Percentiles rank a stretch among this genome's conserved stretches.
Evolutionary conservation across 495 filamentous ascomycete genomes (phyloP).

Genomic region (Aspergillus nidulans): DNA sequence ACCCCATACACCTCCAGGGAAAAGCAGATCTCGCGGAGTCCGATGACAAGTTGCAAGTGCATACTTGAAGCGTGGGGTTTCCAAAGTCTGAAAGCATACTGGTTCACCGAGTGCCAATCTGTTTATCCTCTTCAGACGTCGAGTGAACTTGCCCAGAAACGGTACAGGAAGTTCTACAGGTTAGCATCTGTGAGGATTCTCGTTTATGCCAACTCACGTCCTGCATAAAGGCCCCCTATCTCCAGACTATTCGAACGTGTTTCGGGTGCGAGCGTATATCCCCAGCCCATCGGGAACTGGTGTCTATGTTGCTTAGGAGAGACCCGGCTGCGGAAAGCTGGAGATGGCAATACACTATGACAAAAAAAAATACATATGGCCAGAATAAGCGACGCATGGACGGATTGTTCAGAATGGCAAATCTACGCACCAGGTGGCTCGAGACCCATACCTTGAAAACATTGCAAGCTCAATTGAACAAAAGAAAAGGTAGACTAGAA

Average conservation of each 20-base stretch:
- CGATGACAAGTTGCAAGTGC: neutral
- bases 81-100: neutral
- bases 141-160: neutral
- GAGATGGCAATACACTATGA: no score
- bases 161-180: neutral
- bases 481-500: conserved; percentile 12
- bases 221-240: neutral
- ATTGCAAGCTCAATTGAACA: conserved; percentile 8
- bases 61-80: neutral
- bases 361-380: neutral
- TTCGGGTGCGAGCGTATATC: neutral
- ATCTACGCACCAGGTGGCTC: neutral
- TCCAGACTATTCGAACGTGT: neutral
- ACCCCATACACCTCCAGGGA: neutral
- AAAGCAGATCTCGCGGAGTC: neutral
- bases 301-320: no score
- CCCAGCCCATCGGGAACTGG: neutral
- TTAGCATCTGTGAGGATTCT: no score
- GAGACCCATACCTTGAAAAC: neutral
- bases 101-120: neutral
- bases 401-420: no score
- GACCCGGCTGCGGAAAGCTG: no score
- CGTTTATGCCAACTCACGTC: no score
- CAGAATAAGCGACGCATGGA: neutral
- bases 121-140: neutral